Percentiles rank a stretch among this genome's conserved stretches.
phyloP scores from a whole-genome alignment of 2,329 filamentous ascomycete species.

The Drechslerella coelobrocha region DNA sequence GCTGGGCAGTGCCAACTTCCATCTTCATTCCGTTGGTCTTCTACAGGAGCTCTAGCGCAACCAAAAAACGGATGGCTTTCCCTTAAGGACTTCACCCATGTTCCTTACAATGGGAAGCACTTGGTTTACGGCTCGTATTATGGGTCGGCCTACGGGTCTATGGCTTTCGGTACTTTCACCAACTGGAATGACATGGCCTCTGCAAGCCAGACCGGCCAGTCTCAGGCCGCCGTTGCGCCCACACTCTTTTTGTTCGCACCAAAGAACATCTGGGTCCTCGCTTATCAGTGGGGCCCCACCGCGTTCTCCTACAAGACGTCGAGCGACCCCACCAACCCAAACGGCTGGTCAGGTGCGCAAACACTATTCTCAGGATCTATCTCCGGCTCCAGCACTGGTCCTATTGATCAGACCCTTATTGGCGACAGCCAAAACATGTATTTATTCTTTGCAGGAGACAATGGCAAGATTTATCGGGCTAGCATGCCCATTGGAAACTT shows the following conservation, averaged over 20 bases:
- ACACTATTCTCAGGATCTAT: conserved; percentile 67
- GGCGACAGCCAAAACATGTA: conserved; percentile 69
- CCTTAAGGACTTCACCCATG: conserved; percentile 70
- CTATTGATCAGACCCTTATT: conserved; percentile 71
- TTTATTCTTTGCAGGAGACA: conserved; percentile 72
- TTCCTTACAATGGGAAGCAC: conserved; percentile 66
- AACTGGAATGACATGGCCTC: conserved; percentile 64
- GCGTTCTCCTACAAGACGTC: conserved; percentile 69
- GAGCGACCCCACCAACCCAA: conserved; percentile 65
- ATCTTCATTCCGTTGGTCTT: conserved; percentile 66
- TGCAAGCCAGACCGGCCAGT: conserved; percentile 65
- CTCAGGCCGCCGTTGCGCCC: conserved; percentile 63
- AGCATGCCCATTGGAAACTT: conserved; percentile 70
- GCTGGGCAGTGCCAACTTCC: conserved; percentile 62
- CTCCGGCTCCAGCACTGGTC: conserved; percentile 62
- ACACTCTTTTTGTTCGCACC: conserved; percentile 70
- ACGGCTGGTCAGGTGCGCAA: conserved; percentile 65
- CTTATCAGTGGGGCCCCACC: conserved; percentile 70
- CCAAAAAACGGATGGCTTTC: conserved; percentile 65
- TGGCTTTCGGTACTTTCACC: conserved; percentile 66
- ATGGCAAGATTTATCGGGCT: conserved; percentile 70
- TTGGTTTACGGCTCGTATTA: conserved; percentile 68
- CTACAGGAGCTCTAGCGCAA: conserved; percentile 62
- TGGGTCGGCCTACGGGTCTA: conserved; percentile 64
- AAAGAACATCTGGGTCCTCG: conserved; percentile 69